Percentiles rank a stretch among this genome's conserved stretches.
Evolutionary conservation across 2,329 filamentous ascomycete species (phyloP).

Genomic region (Pseudohalonectria lignicola): DNA sequence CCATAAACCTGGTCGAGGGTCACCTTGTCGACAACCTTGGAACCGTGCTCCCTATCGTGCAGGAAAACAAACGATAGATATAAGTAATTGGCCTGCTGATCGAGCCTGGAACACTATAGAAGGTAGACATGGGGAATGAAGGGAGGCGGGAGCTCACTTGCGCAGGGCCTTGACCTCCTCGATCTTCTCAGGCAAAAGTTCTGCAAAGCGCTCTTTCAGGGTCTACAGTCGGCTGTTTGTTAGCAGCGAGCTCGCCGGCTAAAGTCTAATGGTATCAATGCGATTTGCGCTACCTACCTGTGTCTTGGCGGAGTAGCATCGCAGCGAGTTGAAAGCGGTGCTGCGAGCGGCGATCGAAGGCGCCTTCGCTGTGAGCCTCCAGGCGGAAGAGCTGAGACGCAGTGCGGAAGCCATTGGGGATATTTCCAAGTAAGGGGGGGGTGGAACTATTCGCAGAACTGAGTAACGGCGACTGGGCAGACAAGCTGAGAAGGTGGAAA

Average conservation of each 20-base stretch:
- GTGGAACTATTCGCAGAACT: constrained; percentile 22
- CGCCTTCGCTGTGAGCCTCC: constrained; percentile 64
- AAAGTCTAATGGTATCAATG: neutral
- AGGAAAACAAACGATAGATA: constrained; percentile 4
- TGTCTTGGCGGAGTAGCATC: constrained; percentile 89
- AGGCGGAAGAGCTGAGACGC: constrained; percentile 68
- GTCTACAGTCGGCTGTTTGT: constrained; percentile 44
- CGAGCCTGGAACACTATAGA: too few relatives aligned
- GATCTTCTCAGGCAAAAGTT: constrained; percentile 89
- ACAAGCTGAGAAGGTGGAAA: constrained; percentile 7
- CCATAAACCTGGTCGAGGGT: constrained; percentile 99
- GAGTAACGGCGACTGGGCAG: constrained; percentile 6
- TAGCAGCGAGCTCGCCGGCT: neutral
- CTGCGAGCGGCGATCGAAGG: constrained; percentile 57
- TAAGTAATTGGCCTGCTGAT: constrained; percentile 17
- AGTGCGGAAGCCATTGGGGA: constrained; percentile 71
- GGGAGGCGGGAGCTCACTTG: constrained; percentile 53
- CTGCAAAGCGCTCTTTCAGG: constrained; percentile 96
- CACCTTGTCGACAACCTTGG: constrained; percentile 93
- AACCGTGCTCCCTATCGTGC: constrained; percentile 85
- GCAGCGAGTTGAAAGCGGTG: constrained; percentile 68
- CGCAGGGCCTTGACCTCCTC: constrained; percentile 98
- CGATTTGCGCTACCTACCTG: constrained; percentile 43
- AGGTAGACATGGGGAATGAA: too few relatives aligned
- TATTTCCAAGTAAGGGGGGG: constrained; percentile 21